Conservation (phyloP, 371 early-diverging fungal species). For the Mucor indicus region DNA sequence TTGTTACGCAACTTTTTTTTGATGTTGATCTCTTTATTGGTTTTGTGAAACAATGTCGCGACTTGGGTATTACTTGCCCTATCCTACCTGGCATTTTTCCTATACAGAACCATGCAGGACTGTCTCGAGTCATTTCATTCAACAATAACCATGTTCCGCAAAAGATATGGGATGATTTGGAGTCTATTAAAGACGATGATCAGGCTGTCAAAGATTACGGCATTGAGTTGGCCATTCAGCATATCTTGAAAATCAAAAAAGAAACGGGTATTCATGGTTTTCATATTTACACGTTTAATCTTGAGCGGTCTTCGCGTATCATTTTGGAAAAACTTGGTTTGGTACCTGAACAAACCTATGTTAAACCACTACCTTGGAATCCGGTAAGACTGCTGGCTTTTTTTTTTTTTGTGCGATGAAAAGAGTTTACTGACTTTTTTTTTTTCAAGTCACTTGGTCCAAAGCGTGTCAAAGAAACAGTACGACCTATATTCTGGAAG, state of each 20-base stretch:
- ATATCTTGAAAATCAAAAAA: conserved; percentile 63
- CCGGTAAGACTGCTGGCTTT: conserved; percentile 66
- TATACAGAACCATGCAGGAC: conserved; percentile 85
- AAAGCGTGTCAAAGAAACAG: conserved; percentile 89
- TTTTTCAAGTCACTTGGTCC: conserved; percentile 59
- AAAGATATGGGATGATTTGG: conserved; percentile 79
- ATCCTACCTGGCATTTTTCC: conserved; percentile 96
- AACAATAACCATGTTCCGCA: conserved; percentile 86
- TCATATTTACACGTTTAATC: conserved; percentile 89
- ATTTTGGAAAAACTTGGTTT: conserved; percentile 81
- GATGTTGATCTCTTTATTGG: conserved; percentile 79
- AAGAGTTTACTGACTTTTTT: no score
- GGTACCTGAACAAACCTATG: conserved; percentile 70
- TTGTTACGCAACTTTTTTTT: conserved; percentile 94
- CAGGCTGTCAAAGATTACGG: conserved; percentile 93
- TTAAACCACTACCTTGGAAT: conserved; percentile 91
- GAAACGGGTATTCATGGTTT: conserved; percentile 70
- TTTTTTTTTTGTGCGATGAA: no score
- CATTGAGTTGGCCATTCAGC: conserved; percentile 79
- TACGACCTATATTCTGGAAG: conserved; percentile 98
- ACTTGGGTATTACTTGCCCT: conserved; percentile 76
- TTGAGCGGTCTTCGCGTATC: conserved; percentile 81
- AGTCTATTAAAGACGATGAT: conserved; percentile 95
- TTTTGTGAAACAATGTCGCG: conserved; percentile 77
- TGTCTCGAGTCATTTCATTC: conserved; percentile 81